A percentile compares a stretch with the other conserved stretches of the same genome.
Conservation (phyloP, 148 eudicot genomes). For the Rhododendron ovatum region DNA sequence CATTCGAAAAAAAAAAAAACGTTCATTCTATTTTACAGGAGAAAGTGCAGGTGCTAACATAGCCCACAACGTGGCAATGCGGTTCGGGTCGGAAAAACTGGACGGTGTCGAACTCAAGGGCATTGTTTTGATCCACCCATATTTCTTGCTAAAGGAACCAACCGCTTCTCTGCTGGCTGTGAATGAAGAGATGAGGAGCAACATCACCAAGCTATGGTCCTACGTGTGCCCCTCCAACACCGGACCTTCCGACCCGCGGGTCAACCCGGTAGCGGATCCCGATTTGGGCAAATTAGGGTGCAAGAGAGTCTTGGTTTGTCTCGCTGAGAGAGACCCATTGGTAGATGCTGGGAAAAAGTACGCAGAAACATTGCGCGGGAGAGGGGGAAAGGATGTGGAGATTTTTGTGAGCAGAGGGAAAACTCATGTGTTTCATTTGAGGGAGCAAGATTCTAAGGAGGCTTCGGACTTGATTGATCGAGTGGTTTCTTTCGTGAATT, state of each 20-base stretch:
- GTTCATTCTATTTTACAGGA: constrained; percentile 23
- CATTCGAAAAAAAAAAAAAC: too few species aligned
- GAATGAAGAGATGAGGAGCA: background rate
- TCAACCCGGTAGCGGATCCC: constrained; percentile 35
- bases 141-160: constrained; percentile 18
- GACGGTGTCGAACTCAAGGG: constrained; percentile 13
- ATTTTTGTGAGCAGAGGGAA: constrained; percentile 23
- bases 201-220: constrained; percentile 12
- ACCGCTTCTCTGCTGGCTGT: background rate
- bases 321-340: constrained; percentile 26
- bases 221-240: constrained; percentile 18
- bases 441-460: background rate
- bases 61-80: constrained; percentile 37
- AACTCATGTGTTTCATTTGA: constrained; percentile 37
- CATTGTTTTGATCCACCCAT: constrained; percentile 34
- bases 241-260: constrained; percentile 21
- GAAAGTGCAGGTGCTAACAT: constrained; percentile 57
- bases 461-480: background rate
- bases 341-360: constrained; percentile 24
- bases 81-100: constrained; percentile 11
- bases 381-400: constrained; percentile 29
- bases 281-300: constrained; percentile 21
- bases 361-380: constrained; percentile 4
- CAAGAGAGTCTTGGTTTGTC: constrained; percentile 26
- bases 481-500: background rate